Evolutionary conservation across 2,329 filamentous ascomycete genomes (phyloP), one percentile per base, ranked within the genome.

Genomic region (Fusarium newnesense): DNA sequence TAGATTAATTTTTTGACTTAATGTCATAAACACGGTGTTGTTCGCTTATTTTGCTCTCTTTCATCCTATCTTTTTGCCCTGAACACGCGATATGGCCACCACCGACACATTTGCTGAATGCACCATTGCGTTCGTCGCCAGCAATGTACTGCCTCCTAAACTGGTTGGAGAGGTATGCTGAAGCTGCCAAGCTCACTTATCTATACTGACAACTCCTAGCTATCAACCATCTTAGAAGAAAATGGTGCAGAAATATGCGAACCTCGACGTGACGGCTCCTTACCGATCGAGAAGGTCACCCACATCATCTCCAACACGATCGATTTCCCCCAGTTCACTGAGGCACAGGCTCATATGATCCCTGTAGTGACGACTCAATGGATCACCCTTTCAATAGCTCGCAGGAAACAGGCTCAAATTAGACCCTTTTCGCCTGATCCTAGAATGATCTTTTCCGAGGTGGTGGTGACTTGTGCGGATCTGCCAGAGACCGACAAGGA

Each of bases 401-500:
- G 91, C 76, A 86, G 86, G 64, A 95, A 93, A 79, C 87, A 92
- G 60, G 91, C 91, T 39, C 94, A 94, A 75, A 90, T 95, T 15
- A 91, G 96, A 44, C 93, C 94, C 21, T 97, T 93, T 81, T 98
- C 93, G 50, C 96, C 96, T 3, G 96, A 99, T 77, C 95, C 96
- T 4, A 90, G 93, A 66, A 90, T 97, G 80, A 96, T 98, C 80
- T 94, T 99, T 83, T 93, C 93, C 58, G 92, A 94, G 75, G 92
- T 98, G 46, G 89, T 93, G 34, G 87, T 98, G 24, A 93, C 92
- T 37, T 97, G 94, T 79, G 94, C 92, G 52, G 93, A 96, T 77
- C 90, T 99, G 52, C 96, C 96, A 0, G 86, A 90, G 40, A 93
- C 91, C 40, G 96, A 99, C 81, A 94, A 95, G 80, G 96, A 98